phyloP scores from a whole-genome alignment of 805 yeast genomes.

The Sugiyamaella lignohabitans region DNA sequence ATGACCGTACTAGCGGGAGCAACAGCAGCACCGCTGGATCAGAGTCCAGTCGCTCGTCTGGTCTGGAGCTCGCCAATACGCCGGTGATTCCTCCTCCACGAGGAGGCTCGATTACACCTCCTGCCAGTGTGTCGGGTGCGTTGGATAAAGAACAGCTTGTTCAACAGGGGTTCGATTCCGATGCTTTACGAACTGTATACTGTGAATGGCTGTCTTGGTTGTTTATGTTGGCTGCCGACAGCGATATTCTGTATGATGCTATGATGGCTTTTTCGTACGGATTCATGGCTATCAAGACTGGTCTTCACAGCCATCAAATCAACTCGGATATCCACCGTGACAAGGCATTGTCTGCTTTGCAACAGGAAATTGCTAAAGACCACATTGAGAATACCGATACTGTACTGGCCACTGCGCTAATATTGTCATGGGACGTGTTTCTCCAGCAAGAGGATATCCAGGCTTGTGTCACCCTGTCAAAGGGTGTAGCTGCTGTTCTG shows the following conservation, averaged over 20 bases:
- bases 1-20: background rate
- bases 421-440: constrained; percentile 28
- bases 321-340: constrained; percentile 21
- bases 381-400: constrained; percentile 18
- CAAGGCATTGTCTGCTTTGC: constrained; percentile 22
- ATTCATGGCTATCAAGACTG: constrained; percentile 21
- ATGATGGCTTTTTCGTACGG: constrained; percentile 25
- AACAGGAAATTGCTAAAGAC: constrained; percentile 17
- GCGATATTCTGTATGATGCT: constrained; percentile 24
- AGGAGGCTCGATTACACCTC: background rate
- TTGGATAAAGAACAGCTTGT: constrained; percentile 10
- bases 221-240: constrained; percentile 18
- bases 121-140: too few species aligned
- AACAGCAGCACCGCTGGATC: background rate
- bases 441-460: constrained; percentile 24
- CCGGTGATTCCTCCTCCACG: constrained; percentile 5
- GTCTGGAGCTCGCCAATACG: constrained; percentile 3
- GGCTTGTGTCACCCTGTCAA: constrained; percentile 23
- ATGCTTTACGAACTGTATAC: constrained; percentile 22
- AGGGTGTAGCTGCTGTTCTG: constrained; percentile 26
- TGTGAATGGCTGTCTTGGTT: constrained; percentile 23
- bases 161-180: constrained; percentile 26
- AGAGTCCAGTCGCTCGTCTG: background rate
- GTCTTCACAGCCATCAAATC: constrained; percentile 9
- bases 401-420: constrained; percentile 22